Base-by-base conservation (phyloP, 768 basidiomycete species). In the Dendrothele bispora region DNA sequence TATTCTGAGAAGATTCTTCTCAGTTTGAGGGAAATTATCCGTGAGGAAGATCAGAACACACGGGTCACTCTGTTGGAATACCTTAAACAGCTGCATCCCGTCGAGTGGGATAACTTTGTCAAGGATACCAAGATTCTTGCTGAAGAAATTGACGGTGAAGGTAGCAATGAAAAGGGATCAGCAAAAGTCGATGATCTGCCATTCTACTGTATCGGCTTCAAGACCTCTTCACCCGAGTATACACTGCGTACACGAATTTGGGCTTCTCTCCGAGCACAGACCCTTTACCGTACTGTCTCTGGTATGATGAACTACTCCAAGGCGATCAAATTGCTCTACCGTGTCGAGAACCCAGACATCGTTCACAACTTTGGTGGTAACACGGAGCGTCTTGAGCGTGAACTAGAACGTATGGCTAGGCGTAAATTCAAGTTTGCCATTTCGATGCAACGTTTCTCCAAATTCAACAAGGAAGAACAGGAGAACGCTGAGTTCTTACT, bases 241-340 rank as follows among this genome's bases (percentile, higher is more conserved):
- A 99, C 97, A 26, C 83, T 99, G 38, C 92, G 97, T 54, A 98
- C 95, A 0, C 91, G 97, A 67, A 99, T 99, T 56, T 98, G 97
- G 97, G 95, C 97, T 2, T 98, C 95, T 2, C 79, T 99, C 22
- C 91, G 97, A 45, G 95, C 95, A 5, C 97, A 99, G 70, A 99
- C 97, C 0, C 82, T 99, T 26, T 99, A 99, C 68, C 87, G 97
- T 53, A 99, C 97, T 10, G 93, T 98, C 17, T 98, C 97, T 4
- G 97, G 97, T 52, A 98, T 99, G 92, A 98, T 99, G 97, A 98
- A 99, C 73, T 99, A 99, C 71, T 89, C 93, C 60, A 99, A 99
- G 72, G 97, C 97, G 21, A 95, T 99, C 84, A 99, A 99, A 68
- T 80, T 99, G 29, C 80, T 98, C 17, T 98, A 98, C 67, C 91